Evolutionary conservation across 768 basidiomycete genomes (phyloP).

Genomic region (Rhodotorula sphaerocarpa): DNA sequence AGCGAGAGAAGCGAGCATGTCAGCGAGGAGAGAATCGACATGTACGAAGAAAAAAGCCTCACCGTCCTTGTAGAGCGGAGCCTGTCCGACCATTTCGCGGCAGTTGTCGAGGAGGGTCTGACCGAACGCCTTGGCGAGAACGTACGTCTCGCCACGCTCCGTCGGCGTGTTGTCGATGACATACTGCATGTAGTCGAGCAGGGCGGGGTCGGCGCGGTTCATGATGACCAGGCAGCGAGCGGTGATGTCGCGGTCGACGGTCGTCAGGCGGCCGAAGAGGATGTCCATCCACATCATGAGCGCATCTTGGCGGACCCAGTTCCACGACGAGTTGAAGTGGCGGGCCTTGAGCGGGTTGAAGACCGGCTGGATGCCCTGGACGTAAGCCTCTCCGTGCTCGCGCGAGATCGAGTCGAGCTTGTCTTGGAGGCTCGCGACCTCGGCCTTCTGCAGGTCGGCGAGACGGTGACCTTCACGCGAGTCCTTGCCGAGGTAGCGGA

Average conservation of each 20-base stretch:
- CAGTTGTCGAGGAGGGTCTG: constrained; percentile 93
- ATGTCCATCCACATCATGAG: constrained; percentile 94
- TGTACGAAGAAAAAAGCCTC: too few relatives aligned
- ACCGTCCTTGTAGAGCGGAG: constrained; percentile 84
- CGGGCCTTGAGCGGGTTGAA: constrained; percentile 95
- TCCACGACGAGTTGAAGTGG: constrained; percentile 98
- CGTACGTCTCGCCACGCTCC: constrained; percentile 76
- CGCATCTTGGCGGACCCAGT: constrained; percentile 97
- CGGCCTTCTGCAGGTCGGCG: constrained; percentile 76
- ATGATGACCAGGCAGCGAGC: constrained; percentile 95
- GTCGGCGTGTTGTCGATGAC: constrained; percentile 69
- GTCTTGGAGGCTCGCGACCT: constrained; percentile 61
- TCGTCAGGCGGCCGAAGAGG: constrained; percentile 86
- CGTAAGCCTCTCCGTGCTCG: constrained; percentile 88
- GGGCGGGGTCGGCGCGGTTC: constrained; percentile 89
- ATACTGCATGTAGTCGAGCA: constrained; percentile 91
- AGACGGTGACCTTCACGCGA: constrained; percentile 84
- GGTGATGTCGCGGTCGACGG: constrained; percentile 86
- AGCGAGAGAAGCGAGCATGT: neutral
- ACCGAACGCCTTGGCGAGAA: constrained; percentile 92
- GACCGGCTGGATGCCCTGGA: constrained; percentile 87
- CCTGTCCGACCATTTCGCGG: constrained; percentile 65
- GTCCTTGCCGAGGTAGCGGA: constrained; percentile 91
- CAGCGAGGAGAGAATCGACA: constrained; percentile 55
- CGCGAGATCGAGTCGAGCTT: constrained; percentile 76